Evolutionary conservation across 805 yeast genomes (phyloP), one percentile per base, ranked within the genome.

Genomic region (Kodamaea leandrae): DNA sequence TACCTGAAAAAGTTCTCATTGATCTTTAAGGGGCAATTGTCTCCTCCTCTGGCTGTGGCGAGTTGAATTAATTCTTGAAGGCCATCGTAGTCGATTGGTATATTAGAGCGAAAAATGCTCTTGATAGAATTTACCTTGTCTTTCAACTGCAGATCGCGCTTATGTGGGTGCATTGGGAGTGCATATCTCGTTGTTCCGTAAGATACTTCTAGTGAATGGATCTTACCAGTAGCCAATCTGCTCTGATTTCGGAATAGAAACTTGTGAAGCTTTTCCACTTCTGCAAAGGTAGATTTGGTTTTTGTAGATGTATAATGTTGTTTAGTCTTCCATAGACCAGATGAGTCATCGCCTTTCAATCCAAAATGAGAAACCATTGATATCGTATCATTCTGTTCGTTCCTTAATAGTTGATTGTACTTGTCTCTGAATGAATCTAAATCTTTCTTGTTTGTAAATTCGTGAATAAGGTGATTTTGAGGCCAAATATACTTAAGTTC

Each of bases 161-260:
- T 47, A 3, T 52, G 49, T 9, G 59, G 55, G 39, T 64, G 60
- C 3, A 55, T 39, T 1, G 74, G 72, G 4, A 49, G 40, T 1
- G 66, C 72, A 34, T 47, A 55, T 23, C 60, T 46, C 28, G 55
- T 56, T 3, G 67, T 53, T 18, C 61, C 58, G 37, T 61, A 66
- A 2, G 56, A 25, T 3, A 58, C 66, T 34, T 66, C 72, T 12
- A 68, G 47, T 4, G 60, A 55, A 3, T 45, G 55, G 1, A 66
- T 41, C 37, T 66, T 63, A 2, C n/a, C 16, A 6, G 52, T 57
- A 28, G 58, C 51, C 4, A 65, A 36, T 5, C 7, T 19, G 3
- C 42, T 19, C 16, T 56, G 58, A 43, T 61, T 47, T 1, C 39
- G 21, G 21, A 19, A 3, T 2, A 64, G 26, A 27, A 65, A 64